Evolutionary conservation across 305 asterid species (phyloP), one percentile per base, ranked within the genome.

Genomic region (Solanum hybrid): DNA sequence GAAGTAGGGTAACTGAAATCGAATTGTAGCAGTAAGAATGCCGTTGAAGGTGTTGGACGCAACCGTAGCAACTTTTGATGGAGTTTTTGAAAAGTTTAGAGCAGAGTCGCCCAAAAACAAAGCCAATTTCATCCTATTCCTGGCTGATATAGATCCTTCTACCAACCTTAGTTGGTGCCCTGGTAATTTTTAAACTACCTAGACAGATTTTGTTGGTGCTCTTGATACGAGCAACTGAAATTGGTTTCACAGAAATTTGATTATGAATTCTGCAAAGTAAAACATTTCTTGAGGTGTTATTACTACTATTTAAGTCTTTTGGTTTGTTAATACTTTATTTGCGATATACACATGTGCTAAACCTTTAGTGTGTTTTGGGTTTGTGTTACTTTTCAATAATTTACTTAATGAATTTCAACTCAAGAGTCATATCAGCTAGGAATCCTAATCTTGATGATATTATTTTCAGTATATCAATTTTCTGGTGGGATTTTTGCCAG

Each of bases 151-250:
- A 11, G 99, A 95, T 3, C 96, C 98, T 51, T 92, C 98, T 91
- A 97, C 99, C 91, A 91, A 93, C 89, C 97, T 91, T 60, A 96
- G 99, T 56, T 97, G 99, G 99, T 97, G 99, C 94, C 98, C 98
- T 78, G 99, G 99, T 96, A 93, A 66, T 7, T 78, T 14, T 26
- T 26, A 26, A 71, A 71, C 24, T 22, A 73, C 11, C 34, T 27
- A 15, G 37, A 69, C 76, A 24, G 15, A 69, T 75, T 32, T 32
- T 32, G 35, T 4, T 37, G 32, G 26, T 76, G 24, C 2, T 40
- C n/a, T 79, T 79, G 34, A 26, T 24, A 24, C 10, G 66, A 38
- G 32, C 13, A 38, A 79, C 66, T 79, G 35, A 38, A 79, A 37
- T 79, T 37, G 34, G 64, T 6, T 78, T 78, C 27, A 24, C 64